Percentiles rank a stretch among this genome's conserved stretches.
phyloP scores from a whole-genome alignment of 495 filamentous ascomycete species.

The Aspergillus wentii region DNA sequence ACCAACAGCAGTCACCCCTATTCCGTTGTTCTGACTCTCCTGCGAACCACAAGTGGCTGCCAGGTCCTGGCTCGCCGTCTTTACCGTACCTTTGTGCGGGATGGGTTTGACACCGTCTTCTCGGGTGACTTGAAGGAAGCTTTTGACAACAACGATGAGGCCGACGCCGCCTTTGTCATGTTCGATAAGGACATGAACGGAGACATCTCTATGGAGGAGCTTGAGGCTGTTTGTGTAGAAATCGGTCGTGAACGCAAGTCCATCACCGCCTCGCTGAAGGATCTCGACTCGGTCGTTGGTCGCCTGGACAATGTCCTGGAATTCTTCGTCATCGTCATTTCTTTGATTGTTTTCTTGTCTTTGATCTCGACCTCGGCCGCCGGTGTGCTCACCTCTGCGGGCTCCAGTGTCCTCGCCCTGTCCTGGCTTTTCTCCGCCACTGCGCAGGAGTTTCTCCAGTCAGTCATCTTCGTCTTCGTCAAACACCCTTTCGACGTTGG shows the following conservation, averaged over 20 bases:
- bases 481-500: constrained; percentile 98
- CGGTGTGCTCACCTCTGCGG: constrained; percentile 77
- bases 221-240: constrained; percentile 90
- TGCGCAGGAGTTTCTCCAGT: constrained; percentile 89
- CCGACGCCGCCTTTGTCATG: constrained; percentile 85
- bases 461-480: constrained; percentile 91
- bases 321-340: constrained; percentile 75
- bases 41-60: constrained; percentile 66
- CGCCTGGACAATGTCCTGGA: constrained; percentile 86
- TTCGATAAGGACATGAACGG: constrained; percentile 98
- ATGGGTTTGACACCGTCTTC: constrained; percentile 68
- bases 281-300: constrained; percentile 90
- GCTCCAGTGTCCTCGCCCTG: constrained; percentile 78
- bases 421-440: constrained; percentile 92
- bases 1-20: constrained; percentile 73
- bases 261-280: constrained; percentile 90
- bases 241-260: constrained; percentile 93
- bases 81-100: constrained; percentile 82
- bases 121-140: constrained; percentile 73
- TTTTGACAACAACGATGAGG: constrained; percentile 82
- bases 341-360: constrained; percentile 79
- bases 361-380: constrained; percentile 86
- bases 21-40: constrained; percentile 72
- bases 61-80: constrained; percentile 86
- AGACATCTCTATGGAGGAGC: constrained; percentile 92